phyloP scores from a whole-genome alignment of 805 yeast species.

The Kodamaea lidongshanica region DNA sequence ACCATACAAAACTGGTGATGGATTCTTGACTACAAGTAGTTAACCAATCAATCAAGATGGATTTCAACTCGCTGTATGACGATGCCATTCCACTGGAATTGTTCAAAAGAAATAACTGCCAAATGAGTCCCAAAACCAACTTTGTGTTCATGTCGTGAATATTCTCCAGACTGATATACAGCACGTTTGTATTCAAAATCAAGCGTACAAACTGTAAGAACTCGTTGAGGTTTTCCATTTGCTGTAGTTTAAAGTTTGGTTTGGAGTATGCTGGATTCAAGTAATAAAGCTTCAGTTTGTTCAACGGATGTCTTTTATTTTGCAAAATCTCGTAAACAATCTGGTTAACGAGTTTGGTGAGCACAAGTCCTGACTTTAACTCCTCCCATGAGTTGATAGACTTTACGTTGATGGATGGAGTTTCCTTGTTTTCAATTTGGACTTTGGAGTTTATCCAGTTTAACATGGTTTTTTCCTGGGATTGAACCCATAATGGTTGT shows the following conservation, averaged over 20 bases:
- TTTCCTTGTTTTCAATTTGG: conserved; percentile 6
- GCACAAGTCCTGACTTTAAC: conserved; percentile 35
- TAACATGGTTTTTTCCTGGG: conserved; percentile 44
- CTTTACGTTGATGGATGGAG: conserved; percentile 2
- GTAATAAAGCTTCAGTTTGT: conserved; percentile 16
- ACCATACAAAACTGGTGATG: conserved; percentile 3
- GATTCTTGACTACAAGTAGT: conserved; percentile 19
- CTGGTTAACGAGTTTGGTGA: conserved; percentile 31
- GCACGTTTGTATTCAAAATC: conserved; percentile 34
- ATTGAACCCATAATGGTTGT: conserved; percentile 30
- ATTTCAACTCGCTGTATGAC: conserved; percentile 27
- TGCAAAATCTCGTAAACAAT: conserved; percentile 20
- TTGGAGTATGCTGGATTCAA: conserved; percentile 27
- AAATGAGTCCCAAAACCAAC: conserved; percentile 41
- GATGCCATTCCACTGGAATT: conserved; percentile 17
- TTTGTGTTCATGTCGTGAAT: conserved; percentile 44
- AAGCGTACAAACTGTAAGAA: conserved; percentile 37
- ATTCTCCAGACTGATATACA: conserved; percentile 45
- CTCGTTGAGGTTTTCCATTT: conserved; percentile 42
- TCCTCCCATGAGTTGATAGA: conserved; percentile 24
- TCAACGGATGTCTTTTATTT: conserved; percentile 12
- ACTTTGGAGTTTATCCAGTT: conserved; percentile 45
- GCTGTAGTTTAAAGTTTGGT: conserved; percentile 41
- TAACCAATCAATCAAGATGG: conserved; percentile 45
- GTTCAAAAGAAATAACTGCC: conserved; percentile 42